These are phyloP conservation scores for Sporothrix pseudoabietina DNA, from an alignment of 2,329 filamentous ascomycete species.

Conservation along the genomic window DNA sequence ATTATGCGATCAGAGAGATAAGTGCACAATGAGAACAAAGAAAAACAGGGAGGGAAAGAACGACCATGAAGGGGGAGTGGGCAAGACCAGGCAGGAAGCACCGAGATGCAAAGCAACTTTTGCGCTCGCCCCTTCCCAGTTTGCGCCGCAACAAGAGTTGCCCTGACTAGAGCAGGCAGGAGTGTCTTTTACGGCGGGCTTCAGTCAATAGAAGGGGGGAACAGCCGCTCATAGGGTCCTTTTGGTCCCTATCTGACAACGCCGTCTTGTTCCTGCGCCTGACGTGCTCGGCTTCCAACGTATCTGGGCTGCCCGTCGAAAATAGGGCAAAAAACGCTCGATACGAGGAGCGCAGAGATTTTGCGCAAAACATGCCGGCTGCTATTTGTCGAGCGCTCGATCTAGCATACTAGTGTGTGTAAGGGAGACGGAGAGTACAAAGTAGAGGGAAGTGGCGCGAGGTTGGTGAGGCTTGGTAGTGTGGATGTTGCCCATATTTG, in stretches of 20 bases:
- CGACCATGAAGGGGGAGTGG: neutral
- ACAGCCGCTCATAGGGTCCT: neutral
- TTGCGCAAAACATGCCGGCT: neutral
- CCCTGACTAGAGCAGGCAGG: constrained; percentile 13
- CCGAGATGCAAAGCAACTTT: neutral
- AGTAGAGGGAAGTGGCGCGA: neutral
- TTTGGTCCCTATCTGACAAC: neutral
- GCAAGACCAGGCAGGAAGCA: neutral
- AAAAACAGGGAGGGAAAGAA: neutral
- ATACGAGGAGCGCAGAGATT: constrained; percentile 3
- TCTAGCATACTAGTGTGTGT: constrained; percentile 11
- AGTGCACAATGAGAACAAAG: neutral
- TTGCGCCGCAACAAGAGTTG: neutral
- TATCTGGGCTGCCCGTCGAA: neutral
- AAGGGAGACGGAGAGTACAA: constrained; percentile 3
- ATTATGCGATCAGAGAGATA: neutral
- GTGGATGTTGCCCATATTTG: neutral
- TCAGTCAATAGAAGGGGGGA: neutral
- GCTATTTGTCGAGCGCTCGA: neutral
- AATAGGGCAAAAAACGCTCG: constrained; percentile 10
- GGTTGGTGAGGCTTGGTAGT: constrained; percentile 20
- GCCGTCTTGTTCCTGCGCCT: constrained; percentile 17
- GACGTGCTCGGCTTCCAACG: neutral
- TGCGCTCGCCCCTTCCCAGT: neutral
- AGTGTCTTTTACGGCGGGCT: neutral